Evolutionary conservation across 345 rosid genomes (phyloP), one percentile per base, ranked within the genome.

Genomic region (Raphanus sativus): DNA sequence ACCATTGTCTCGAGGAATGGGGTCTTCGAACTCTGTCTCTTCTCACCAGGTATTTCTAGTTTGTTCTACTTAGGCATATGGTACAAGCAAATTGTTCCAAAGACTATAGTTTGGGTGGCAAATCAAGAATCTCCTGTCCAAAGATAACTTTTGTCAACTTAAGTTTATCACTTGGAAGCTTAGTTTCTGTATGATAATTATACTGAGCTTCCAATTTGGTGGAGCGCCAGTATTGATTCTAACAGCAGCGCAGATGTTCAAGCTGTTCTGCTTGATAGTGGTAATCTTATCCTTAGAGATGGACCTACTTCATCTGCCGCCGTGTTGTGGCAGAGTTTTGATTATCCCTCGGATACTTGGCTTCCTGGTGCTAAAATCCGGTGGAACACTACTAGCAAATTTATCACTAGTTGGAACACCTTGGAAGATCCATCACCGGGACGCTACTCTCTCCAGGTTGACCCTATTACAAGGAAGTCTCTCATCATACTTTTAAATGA

Each of bases 291-390:
- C 54, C 32, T 91, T 60, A 83, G 75, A 75, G 79, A 80, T 17
- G 80, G 81, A 13, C 30, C 76, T 3, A 72, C 61, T 78, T 75
- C 81, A 2, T 76, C 84, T 2, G 28, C 24, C 10, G 3, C 17
- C 0, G 60, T 59, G 0, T 74, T 86, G 29, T 91, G 94, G 94
- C 89, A 88, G 84, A 89, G 91, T 70, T 84, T 88, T 69, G 91
- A 91, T 29, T 40, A 81, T 69, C 97, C 89, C 4, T 59, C 83
- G 4, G 8, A 89, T 71, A 88, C 90, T 13, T 88, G 92, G 90
- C 91, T 88, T 3, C 90, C 90, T 5, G 91, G 92, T 9, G 84
- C 83, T 16, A 88, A 75, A 67, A 0, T 91, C 48, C 81, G 84
- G 40, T 67, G 66, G 11, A 62, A 82, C 79, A 86, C 10, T 40